A percentile compares a stretch with the other conserved stretches of the same genome.
These are phyloP conservation scores for Pestalotiopsis sp. DNA, from an alignment of 2,329 filamentous ascomycete genomes.

Conservation along the genomic window DNA sequence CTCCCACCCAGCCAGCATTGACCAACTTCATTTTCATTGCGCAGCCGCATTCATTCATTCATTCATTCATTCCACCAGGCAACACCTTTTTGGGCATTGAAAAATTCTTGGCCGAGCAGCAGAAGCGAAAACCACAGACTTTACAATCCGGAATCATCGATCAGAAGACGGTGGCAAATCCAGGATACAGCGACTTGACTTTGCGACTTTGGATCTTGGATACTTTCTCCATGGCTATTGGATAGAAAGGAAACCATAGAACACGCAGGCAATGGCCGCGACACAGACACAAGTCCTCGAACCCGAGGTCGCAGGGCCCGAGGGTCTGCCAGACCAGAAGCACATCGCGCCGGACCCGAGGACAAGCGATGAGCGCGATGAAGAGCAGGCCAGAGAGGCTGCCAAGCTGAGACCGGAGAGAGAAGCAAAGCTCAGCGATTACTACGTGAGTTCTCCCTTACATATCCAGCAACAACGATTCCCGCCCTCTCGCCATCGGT, in stretches of 20 bases:
- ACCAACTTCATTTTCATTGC: not conserved
- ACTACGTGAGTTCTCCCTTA: slow-evolving; percentile 33
- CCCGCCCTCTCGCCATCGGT: not conserved
- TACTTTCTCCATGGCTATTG: not conserved
- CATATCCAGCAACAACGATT: slow-evolving; percentile 5
- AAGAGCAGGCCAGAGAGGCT: slow-evolving; percentile 33
- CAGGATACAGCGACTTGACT: not conserved
- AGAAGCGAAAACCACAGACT: not conserved
- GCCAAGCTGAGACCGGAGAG: slow-evolving; percentile 44
- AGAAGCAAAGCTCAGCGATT: slow-evolving; percentile 48
- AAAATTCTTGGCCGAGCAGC: not conserved
- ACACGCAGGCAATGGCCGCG: slow-evolving; percentile 1
- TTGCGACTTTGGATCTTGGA: not conserved
- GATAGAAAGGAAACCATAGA: not conserved
- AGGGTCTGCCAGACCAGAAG: slow-evolving; percentile 7
- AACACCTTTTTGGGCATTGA: not conserved
- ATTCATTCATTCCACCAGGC: not conserved
- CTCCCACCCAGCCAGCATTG: not conserved
- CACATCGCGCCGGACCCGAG: not conserved
- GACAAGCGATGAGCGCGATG: slow-evolving; percentile 20
- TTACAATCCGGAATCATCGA: not conserved
- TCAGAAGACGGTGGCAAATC: not conserved
- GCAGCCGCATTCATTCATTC: not conserved
- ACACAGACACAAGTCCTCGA: not conserved
- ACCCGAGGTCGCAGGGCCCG: not conserved